A percentile compares a stretch with the other conserved stretches of the same genome.
phyloP scores from a whole-genome alignment of 2,329 filamentous ascomycete species.

The Fusarium falciforme region DNA sequence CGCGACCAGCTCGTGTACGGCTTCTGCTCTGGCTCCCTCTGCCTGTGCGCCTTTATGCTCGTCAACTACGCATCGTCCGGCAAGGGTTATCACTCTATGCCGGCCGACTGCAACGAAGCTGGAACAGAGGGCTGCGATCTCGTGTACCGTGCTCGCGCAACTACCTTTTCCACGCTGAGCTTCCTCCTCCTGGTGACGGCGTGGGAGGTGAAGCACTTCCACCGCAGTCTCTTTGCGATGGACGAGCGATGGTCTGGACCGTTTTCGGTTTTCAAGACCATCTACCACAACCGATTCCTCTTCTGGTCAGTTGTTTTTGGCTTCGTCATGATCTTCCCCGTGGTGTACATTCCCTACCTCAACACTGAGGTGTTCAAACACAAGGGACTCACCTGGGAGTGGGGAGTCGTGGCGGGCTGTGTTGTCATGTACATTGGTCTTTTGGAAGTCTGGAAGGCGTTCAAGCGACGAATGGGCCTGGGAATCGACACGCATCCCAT shows the following conservation, averaged over 20 bases:
- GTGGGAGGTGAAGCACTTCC: slow-evolving; percentile 80
- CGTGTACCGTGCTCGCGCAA: slow-evolving; percentile 73
- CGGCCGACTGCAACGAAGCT: slow-evolving; percentile 67
- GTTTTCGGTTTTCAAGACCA: slow-evolving; percentile 66
- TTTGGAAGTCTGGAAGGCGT: slow-evolving; percentile 76
- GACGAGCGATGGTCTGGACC: slow-evolving; percentile 62
- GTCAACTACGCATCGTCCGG: slow-evolving; percentile 65
- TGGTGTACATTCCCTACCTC: slow-evolving; percentile 75
- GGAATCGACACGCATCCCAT: slow-evolving; percentile 46
- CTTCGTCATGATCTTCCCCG: slow-evolving; percentile 69
- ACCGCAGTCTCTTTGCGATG: slow-evolving; percentile 76
- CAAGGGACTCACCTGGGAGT: slow-evolving; percentile 76
- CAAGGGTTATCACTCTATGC: slow-evolving; percentile 61
- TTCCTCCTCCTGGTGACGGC: slow-evolving; percentile 76
- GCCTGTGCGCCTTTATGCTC: slow-evolving; percentile 69
- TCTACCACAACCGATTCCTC: slow-evolving; percentile 76
- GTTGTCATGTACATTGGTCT: slow-evolving; percentile 70
- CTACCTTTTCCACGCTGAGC: slow-evolving; percentile 76
- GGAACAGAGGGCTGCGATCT: slow-evolving; percentile 62
- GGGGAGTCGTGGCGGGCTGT: slow-evolving; percentile 73
- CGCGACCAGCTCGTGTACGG: slow-evolving; percentile 76
- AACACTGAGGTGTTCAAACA: slow-evolving; percentile 78
- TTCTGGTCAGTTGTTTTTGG: slow-evolving; percentile 73
- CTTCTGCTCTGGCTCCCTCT: slow-evolving; percentile 70
- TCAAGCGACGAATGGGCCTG: slow-evolving; percentile 64